phyloP scores from a whole-genome alignment of 768 basidiomycete species.

The Botryobasidium botryosum region DNA sequence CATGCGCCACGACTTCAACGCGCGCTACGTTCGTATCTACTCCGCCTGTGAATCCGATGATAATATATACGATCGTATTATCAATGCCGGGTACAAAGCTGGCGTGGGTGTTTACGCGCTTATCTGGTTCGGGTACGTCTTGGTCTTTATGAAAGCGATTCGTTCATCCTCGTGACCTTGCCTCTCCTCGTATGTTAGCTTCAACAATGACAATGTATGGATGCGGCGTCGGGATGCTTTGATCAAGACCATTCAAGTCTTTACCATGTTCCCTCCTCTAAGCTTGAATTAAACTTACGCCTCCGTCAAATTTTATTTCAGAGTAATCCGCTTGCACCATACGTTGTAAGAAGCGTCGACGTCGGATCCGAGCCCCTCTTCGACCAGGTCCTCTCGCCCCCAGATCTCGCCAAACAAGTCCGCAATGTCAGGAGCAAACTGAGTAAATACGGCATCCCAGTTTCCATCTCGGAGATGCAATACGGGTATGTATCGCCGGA shows the following conservation, averaged over 20 bases:
- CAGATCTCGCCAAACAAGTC: slow-evolving; percentile 7
- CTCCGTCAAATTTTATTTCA: too few species aligned
- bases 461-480: slow-evolving; percentile 14
- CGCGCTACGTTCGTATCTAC: slow-evolving; percentile 11
- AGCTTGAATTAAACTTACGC: too few species aligned
- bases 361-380: slow-evolving; percentile 7
- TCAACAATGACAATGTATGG: slow-evolving; percentile 4
- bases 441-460: slow-evolving; percentile 8
- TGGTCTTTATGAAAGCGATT: neutral
- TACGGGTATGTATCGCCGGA: slow-evolving; percentile 10
- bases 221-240: too few species aligned
- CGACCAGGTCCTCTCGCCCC: neutral
- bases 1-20: slow-evolving; percentile 4
- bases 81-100: slow-evolving; percentile 4
- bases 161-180: too few species aligned
- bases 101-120: slow-evolving; percentile 4
- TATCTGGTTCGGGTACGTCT: slow-evolving; percentile 8
- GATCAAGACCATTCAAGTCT: too few species aligned
- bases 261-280: too few species aligned
- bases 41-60: slow-evolving; percentile 5
- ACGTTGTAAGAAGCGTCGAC: slow-evolving; percentile 8
- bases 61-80: too few species aligned
- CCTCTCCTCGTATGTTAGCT: too few species aligned
- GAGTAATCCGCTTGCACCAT: slow-evolving; percentile 7
- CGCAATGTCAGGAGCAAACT: slow-evolving; percentile 8